phyloP scores from a whole-genome alignment of 148 eudicot species.

The Camellia sinensis region DNA sequence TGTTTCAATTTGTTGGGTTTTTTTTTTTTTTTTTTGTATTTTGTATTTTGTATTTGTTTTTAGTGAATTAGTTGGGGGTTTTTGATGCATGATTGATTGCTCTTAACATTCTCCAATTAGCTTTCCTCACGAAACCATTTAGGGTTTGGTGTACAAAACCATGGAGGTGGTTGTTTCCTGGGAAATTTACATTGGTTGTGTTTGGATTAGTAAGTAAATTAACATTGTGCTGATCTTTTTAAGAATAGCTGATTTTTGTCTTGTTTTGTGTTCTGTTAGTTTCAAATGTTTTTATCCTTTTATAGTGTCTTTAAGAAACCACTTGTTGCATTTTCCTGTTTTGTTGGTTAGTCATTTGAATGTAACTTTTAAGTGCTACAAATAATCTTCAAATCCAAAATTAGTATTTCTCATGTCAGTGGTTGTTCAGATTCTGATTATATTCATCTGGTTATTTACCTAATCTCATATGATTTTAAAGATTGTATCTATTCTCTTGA shows the following conservation, averaged over 20 bases:
- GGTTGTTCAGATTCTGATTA: neutral
- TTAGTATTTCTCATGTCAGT: neutral
- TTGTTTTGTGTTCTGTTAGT: neutral
- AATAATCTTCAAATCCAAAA: conserved; percentile 1
- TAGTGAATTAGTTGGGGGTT: neutral
- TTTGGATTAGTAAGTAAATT: neutral
- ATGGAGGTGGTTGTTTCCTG: conserved; percentile 3
- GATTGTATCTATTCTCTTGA: neutral
- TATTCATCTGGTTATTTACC: neutral
- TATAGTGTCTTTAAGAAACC: neutral
- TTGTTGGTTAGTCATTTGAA: conserved; percentile 9
- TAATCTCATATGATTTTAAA: neutral
- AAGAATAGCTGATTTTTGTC: neutral
- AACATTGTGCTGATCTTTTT: neutral
- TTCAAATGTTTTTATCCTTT: neutral
- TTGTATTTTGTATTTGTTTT: neutral
- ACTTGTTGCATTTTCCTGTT: conserved; percentile 10
- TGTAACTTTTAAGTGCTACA: neutral
- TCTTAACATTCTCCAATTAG: conserved; percentile 11
- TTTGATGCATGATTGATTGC: conserved; percentile 12
- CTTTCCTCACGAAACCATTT: neutral
- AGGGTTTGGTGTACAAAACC: conserved; percentile 11
- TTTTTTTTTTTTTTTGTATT: neutral
- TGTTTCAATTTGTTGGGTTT: neutral
- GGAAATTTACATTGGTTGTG: neutral